Base-by-base conservation (phyloP, 768 basidiomycete genomes). In the Rhodotorula toruloides region DNA sequence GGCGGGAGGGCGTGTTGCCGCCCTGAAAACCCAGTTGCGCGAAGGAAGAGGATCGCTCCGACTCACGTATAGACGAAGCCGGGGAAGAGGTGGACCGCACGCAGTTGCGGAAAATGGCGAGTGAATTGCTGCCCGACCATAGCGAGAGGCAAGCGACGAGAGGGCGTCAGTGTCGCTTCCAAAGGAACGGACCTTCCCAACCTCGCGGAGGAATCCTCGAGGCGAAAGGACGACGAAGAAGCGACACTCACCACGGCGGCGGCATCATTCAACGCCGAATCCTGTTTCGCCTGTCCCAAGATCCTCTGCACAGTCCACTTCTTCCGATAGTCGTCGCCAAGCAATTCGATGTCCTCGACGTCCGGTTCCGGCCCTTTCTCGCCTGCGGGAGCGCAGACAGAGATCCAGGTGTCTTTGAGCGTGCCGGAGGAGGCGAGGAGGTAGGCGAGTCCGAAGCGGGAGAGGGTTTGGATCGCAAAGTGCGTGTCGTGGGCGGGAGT, bases 1-100 rank as follows among this genome's bases (percentile, higher is more conserved):
- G 13, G 42, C 42, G 42, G 13, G 32, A 34, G 32, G 17, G 17
- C 4, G 32, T 32, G 49, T 34, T 10, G 22, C 25, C 13, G 12
- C 21, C 11, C 1, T 36, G 21, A 19, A 34, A 19, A 52, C 12
- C n/a, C 21, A 25, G 12, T 25, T 46, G 21, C 21, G 36, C 3
- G 27, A 25, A 10, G 9, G 12, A 22, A 21, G 44, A 47, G 36
- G n/a, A 27, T 29, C 12, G 36, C 54, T 2, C 42, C 44, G 36
- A 39, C 52, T 21, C 10, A 53, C 52, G 73, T 72, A 6, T 39
- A 42, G 34, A 74, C 73, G 44, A 43, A 54, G 22, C 73, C 73
- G 14, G 73, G 73, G 59, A 74, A 74, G 42, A 73, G 59, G 60
- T 74, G 73, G 49, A 48, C 64, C 27, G 70, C 68, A 19, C 44